These are phyloP conservation scores for Psilocybe tampanensis DNA, from an alignment of 768 basidiomycete genomes.

Conservation along the genomic window DNA sequence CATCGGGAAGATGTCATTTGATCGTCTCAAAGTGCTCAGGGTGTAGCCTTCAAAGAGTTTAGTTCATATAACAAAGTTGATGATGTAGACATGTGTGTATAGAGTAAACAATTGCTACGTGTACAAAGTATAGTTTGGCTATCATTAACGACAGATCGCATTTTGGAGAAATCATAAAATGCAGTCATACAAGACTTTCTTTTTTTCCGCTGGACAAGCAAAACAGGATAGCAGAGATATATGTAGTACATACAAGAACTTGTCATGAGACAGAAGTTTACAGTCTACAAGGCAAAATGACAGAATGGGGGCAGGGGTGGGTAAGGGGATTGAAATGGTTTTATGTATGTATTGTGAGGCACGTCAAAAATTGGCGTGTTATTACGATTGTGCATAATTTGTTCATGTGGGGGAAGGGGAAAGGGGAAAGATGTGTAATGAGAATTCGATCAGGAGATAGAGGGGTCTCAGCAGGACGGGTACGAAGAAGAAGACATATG, in stretches of 20 bases:
- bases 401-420: not conserved
- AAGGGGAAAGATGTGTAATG: not conserved
- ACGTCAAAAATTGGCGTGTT: not conserved
- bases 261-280: not conserved
- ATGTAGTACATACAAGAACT: not conserved
- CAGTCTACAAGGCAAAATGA: not conserved
- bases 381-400: not conserved
- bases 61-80: too few relatives aligned
- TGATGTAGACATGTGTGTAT: too few relatives aligned
- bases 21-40: too few relatives aligned
- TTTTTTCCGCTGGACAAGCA: not conserved
- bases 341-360: too few relatives aligned
- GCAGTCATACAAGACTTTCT: not conserved
- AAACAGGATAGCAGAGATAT: slow-evolving; percentile 1
- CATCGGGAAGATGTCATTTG: not conserved
- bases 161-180: too few relatives aligned
- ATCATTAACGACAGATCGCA: too few relatives aligned
- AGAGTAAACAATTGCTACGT: too few relatives aligned
- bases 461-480: too few relatives aligned
- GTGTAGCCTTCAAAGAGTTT: too few relatives aligned
- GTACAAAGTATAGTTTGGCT: too few relatives aligned
- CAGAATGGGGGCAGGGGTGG: not conserved
- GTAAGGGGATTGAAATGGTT: not conserved
- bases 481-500: not conserved
- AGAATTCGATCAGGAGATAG: not conserved